Evolutionary conservation across 2,329 filamentous ascomycete species (phyloP).

Genomic region (Dactylella cylindrospora): DNA sequence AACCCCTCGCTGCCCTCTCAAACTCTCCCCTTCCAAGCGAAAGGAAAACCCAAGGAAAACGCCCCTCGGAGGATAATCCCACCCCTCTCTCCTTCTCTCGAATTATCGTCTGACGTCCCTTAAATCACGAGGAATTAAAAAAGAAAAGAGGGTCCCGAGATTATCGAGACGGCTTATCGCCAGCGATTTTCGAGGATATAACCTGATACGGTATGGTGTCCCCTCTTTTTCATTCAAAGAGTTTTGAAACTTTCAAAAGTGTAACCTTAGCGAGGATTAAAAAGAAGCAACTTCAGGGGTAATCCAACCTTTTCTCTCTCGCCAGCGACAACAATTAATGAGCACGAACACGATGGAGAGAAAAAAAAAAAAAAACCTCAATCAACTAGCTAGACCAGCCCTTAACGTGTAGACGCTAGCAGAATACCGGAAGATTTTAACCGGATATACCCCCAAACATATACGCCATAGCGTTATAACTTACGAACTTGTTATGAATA

Average conservation of each 20-base stretch:
- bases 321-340: too few species aligned
- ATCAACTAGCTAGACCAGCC: background rate
- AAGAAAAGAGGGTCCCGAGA: constrained; percentile 1
- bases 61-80: background rate
- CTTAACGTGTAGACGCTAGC: background rate
- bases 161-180: background rate
- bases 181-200: background rate
- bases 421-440: constrained; percentile 5
- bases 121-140: background rate
- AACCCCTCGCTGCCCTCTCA: constrained; percentile 3
- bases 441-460: constrained; percentile 3
- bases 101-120: background rate
- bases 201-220: background rate
- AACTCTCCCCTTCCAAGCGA: background rate
- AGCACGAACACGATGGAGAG: too few species aligned
- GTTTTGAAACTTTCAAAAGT: constrained; percentile 2
- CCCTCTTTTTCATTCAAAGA: constrained; percentile 31
- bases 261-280: constrained; percentile 1
- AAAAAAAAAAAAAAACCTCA: constrained; percentile 13
- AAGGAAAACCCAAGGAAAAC: background rate
- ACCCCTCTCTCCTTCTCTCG: background rate
- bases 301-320: constrained; percentile 3
- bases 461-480: too few species aligned
- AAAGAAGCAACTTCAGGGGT: constrained; percentile 44
- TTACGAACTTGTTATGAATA: constrained; percentile 4